These are phyloP conservation scores for Suillus cothurnatus DNA, from an alignment of 768 basidiomycete genomes.

Conservation along the genomic window DNA sequence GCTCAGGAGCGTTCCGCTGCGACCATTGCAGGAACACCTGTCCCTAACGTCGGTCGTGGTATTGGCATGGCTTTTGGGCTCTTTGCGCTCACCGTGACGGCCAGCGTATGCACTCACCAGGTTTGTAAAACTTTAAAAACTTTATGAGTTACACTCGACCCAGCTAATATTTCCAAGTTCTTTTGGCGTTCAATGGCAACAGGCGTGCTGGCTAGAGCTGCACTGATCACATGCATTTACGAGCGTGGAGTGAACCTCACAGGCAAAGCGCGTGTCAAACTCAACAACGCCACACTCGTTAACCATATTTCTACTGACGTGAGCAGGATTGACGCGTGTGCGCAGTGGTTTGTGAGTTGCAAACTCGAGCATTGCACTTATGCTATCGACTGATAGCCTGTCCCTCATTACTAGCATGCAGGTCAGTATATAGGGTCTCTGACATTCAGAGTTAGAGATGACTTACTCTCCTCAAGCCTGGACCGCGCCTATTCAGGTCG, in stretches of 20 bases:
- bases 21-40: slow-evolving; percentile 33
- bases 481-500: slow-evolving; percentile 71
- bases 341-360: slow-evolving; percentile 71
- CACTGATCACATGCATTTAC: slow-evolving; percentile 72
- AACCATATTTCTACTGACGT: slow-evolving; percentile 72
- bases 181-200: slow-evolving; percentile 72
- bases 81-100: slow-evolving; percentile 47
- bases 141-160: background rate
- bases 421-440: slow-evolving; percentile 23
- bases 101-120: slow-evolving; percentile 66
- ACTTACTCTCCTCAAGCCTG: slow-evolving; percentile 41
- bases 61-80: slow-evolving; percentile 62
- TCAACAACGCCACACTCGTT: slow-evolving; percentile 61
- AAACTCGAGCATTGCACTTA: background rate
- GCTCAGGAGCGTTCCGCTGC: slow-evolving; percentile 49
- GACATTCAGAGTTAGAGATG: background rate
- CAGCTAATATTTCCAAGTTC: slow-evolving; percentile 41
- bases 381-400: background rate
- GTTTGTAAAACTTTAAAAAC: slow-evolving; percentile 27
- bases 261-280: slow-evolving; percentile 61
- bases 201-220: slow-evolving; percentile 64
- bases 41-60: slow-evolving; percentile 52
- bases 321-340: slow-evolving; percentile 58
- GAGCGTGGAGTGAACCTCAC: slow-evolving; percentile 67
- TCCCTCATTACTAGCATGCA: slow-evolving; percentile 38